Base-by-base conservation (phyloP, 208 protist genomes). In the Crithidia acanthocephali region DNA sequence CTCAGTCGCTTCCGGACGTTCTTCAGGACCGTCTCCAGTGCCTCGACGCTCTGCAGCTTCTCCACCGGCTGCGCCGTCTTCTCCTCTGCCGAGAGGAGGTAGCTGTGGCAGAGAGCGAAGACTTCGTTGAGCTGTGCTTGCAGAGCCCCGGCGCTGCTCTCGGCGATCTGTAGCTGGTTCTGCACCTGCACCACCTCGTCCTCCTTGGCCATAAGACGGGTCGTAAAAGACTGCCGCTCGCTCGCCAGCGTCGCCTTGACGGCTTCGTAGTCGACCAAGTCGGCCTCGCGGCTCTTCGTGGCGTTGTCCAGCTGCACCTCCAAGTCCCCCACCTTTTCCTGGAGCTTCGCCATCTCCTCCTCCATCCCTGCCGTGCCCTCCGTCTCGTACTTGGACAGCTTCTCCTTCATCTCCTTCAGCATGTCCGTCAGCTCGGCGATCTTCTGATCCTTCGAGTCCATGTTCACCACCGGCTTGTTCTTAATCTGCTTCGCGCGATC, bases 401-500 rank as follows among this genome's bases (percentile, higher is more conserved):
- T 91, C 57, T 92, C 88, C 32, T 83, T 79, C 79, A 95, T 48
- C 57, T 95, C 88, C 25, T 84, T 74, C 50, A 97, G 83, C 32
- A 89, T 65, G 48, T 91, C 79, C 18, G 81, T 80, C 27, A 95
- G 80, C 61, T 95, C 88, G 4, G 83, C 80, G 44, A 95, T 97
- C 79, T 88, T 94, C 69, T 93, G 88, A 65, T 97, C 90, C 74
- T 97, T 97, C 40, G 87, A 80, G 76, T 95, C 90, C 88, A 94
- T 92, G 63, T 95, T 92, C 58, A 97, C 79, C 23, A 92, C 84
- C 6, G 91, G 85, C 76, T 97, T 98, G 80, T 98, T 98, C 84
- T 95, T 95, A 74, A 98, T 97, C 70, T 96, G 89, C 80, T 95
- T 97, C 35, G 94, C 94, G 30, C 94, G 86, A 62, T 95, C 86